Conservation (phyloP, 2,329 filamentous ascomycete species). For the Zalaria obscura region DNA sequence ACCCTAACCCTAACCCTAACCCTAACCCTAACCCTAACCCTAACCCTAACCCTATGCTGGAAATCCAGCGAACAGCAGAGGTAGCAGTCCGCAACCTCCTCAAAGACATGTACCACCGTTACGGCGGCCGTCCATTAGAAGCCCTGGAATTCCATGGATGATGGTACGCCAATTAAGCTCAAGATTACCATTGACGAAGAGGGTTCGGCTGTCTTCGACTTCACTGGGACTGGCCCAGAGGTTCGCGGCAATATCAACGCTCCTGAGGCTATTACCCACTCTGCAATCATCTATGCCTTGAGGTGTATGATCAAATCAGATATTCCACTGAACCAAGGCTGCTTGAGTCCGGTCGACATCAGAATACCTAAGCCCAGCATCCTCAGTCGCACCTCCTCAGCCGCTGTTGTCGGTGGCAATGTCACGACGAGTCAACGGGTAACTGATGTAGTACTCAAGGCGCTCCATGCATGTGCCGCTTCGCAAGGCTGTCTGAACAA, state of each 20-base stretch:
- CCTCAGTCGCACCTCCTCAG: conserved; percentile 55
- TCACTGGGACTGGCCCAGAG: conserved; percentile 4
- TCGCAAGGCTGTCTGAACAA: conserved; percentile 68
- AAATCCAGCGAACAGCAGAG: conserved; percentile 2
- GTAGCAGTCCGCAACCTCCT: conserved; percentile 3
- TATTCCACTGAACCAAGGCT: conserved; percentile 71
- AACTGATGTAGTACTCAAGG: conserved; percentile 63
- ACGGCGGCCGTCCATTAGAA: conserved; percentile 1
- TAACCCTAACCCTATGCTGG: neutral
- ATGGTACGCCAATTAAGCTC: conserved; percentile 3
- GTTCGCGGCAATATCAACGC: conserved; percentile 38
- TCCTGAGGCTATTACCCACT: conserved; percentile 61
- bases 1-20: no score
- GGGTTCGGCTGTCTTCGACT: conserved; percentile 4
- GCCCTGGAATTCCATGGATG: conserved; percentile 6
- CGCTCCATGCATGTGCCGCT: conserved; percentile 61
- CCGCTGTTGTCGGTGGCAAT: conserved; percentile 66
- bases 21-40: no score
- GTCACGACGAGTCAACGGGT: conserved; percentile 61
- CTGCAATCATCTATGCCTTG: conserved; percentile 47
- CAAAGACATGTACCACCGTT: conserved; percentile 2
- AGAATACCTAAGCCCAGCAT: conserved; percentile 55
- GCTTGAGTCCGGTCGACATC: conserved; percentile 58
- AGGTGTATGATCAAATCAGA: conserved; percentile 35
- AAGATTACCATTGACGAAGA: conserved; percentile 3